Evolutionary conservation across 2,329 filamentous ascomycete species (phyloP).

Genomic region (Emericellopsis cladophorae): DNA sequence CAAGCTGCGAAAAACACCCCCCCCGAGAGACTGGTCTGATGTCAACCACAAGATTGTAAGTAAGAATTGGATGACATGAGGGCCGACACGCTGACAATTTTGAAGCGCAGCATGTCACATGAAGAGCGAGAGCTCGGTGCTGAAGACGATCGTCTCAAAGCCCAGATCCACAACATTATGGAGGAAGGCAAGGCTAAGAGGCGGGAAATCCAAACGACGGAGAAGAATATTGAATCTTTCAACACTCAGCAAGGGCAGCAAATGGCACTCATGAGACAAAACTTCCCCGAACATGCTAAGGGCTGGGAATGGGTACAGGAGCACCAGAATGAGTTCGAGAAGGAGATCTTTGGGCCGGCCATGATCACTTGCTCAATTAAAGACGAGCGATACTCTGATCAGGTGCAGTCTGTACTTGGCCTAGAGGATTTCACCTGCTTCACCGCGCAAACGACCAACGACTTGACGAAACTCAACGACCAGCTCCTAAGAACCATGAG

Average conservation of each 20-base stretch:
- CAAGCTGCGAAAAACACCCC: slow-evolving; percentile 46
- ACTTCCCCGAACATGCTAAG: slow-evolving; percentile 49
- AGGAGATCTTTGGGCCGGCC: slow-evolving; percentile 69
- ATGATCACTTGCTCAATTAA: slow-evolving; percentile 71
- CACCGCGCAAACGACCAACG: slow-evolving; percentile 61
- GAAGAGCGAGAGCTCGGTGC: slow-evolving; percentile 36
- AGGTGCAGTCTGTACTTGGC: slow-evolving; percentile 38
- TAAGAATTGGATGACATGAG: slow-evolving; percentile 6
- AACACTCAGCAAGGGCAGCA: slow-evolving; percentile 68
- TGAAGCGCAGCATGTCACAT: slow-evolving; percentile 49
- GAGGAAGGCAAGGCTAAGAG: slow-evolving; percentile 27
- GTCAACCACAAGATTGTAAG: slow-evolving; percentile 65
- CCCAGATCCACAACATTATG: slow-evolving; percentile 27
- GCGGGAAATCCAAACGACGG: slow-evolving; percentile 20
- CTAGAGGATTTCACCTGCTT: slow-evolving; percentile 49
- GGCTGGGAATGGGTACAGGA: slow-evolving; percentile 76
- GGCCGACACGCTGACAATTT: slow-evolving; percentile 11
- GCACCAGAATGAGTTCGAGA: slow-evolving; percentile 57
- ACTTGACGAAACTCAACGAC: slow-evolving; percentile 61
- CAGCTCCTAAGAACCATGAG: slow-evolving; percentile 50
- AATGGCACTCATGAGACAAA: slow-evolving; percentile 46
- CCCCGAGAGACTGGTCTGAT: slow-evolving; percentile 53
- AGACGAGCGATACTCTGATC: slow-evolving; percentile 50
- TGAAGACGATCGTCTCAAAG: slow-evolving; percentile 21
- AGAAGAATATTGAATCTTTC: slow-evolving; percentile 43